These are phyloP conservation scores for Cyclotella choctawhatcheeana DNA, from an alignment of 108 stramenopile genomes.

Conservation along the genomic window DNA sequence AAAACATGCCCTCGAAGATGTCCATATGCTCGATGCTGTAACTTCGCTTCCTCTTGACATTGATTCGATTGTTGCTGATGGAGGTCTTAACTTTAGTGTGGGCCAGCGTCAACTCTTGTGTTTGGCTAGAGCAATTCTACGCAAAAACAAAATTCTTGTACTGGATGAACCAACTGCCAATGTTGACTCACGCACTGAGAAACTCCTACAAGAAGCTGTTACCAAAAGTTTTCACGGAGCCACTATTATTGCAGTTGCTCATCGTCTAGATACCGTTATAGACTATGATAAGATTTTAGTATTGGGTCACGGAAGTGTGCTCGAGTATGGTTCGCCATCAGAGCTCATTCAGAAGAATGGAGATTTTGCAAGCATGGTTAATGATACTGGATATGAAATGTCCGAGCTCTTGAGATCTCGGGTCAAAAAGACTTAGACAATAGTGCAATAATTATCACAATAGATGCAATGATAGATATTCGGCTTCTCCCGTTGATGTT, in stretches of 20 bases:
- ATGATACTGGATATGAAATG: slow-evolving; percentile 62
- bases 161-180: slow-evolving; percentile 94
- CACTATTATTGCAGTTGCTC: slow-evolving; percentile 94
- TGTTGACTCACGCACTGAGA: slow-evolving; percentile 87
- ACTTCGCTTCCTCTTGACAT: slow-evolving; percentile 67
- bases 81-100: slow-evolving; percentile 90
- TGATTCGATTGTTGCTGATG: slow-evolving; percentile 83
- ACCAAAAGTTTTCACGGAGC: slow-evolving; percentile 66
- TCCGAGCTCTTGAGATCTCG: slow-evolving; percentile 25
- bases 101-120: slow-evolving; percentile 96
- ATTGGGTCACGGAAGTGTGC: slow-evolving; percentile 83
- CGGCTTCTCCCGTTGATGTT: no score
- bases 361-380: slow-evolving; percentile 58
- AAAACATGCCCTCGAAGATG: slow-evolving; percentile 58
- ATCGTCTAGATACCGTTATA: slow-evolving; percentile 93
- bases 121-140: slow-evolving; percentile 90
- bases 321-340: slow-evolving; percentile 89
- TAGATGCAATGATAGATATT: no score
- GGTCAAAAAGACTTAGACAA: slow-evolving; percentile 15
- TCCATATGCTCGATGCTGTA: slow-evolving; percentile 76
- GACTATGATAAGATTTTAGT: slow-evolving; percentile 92
- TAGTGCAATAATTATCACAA: no score
- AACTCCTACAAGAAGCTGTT: slow-evolving; percentile 84
- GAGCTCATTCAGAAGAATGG: slow-evolving; percentile 57
- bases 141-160: slow-evolving; percentile 78